Percentiles rank a stretch among this genome's conserved stretches.
Evolutionary conservation across 2,329 filamentous ascomycete species (phyloP).

Genomic region (Neofusicoccum laricinum): DNA sequence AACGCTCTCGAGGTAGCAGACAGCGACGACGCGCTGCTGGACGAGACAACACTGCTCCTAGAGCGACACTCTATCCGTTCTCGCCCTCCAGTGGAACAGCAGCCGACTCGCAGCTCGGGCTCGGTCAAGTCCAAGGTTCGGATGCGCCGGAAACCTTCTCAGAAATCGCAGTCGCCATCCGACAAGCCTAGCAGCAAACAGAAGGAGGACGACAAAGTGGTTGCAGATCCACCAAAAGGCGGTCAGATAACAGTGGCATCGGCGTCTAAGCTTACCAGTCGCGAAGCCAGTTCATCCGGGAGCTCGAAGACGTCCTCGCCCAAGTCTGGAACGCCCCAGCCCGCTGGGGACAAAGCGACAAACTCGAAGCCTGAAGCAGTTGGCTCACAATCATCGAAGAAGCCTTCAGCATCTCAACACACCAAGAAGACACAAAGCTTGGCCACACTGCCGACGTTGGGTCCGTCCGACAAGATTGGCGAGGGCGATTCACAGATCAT

Average conservation of each 20-base stretch:
- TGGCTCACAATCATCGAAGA: constrained; percentile 1
- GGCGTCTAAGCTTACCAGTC: not conserved
- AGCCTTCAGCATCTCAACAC: not conserved
- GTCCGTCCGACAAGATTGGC: constrained; percentile 60
- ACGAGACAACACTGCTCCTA: not conserved
- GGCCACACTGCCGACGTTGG: constrained; percentile 25
- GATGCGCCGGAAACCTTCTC: constrained; percentile 24
- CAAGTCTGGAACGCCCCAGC: constrained; percentile 12
- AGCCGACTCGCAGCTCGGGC: not conserved
- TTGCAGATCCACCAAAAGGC: constrained; percentile 12
- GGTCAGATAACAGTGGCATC: not conserved
- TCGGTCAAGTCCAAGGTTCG: constrained; percentile 34
- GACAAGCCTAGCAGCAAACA: constrained; percentile 25
- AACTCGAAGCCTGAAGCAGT: constrained; percentile 18
- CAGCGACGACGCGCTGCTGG: not conserved
- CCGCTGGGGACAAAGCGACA: constrained; percentile 14
- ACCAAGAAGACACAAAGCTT: not conserved
- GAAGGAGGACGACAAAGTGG: constrained; percentile 16
- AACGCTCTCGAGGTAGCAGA: not conserved
- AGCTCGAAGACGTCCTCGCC: constrained; percentile 20
- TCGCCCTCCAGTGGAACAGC: not conserved
- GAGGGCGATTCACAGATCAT: constrained; percentile 79
- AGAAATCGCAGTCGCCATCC: constrained; percentile 21
- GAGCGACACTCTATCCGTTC: not conserved
- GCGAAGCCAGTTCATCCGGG: not conserved